These are phyloP conservation scores for Cynanchum wilfordii DNA, from an alignment of 257 asterid species.

Conservation along the genomic window DNA sequence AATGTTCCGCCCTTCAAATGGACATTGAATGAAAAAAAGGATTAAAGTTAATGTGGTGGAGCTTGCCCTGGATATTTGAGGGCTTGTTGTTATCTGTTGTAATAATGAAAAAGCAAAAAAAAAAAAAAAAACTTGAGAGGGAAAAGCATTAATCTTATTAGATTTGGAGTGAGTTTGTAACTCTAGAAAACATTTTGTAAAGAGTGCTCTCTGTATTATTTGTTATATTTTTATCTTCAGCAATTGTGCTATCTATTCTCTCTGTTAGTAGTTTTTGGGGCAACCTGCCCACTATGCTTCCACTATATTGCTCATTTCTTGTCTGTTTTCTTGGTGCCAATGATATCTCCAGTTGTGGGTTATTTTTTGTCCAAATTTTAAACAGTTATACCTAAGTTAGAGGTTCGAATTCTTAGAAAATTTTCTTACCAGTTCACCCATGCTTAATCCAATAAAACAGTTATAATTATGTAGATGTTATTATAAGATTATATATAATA, in stretches of 20 bases:
- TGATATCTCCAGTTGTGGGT: not conserved
- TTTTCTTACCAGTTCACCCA: too few species aligned
- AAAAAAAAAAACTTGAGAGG: slow-evolving; percentile 5
- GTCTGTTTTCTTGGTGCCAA: not conserved
- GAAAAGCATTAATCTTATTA: slow-evolving; percentile 16
- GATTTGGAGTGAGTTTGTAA: slow-evolving; percentile 29
- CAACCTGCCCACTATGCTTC: not conserved
- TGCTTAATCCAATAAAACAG: too few species aligned
- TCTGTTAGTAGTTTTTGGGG: not conserved
- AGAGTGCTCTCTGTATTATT: slow-evolving; percentile 29
- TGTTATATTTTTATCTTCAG: slow-evolving; percentile 17
- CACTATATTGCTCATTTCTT: not conserved
- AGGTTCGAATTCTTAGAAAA: too few species aligned
- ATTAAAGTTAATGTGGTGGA: slow-evolving; percentile 8
- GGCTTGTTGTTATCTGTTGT: slow-evolving; percentile 15
- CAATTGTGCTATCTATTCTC: slow-evolving; percentile 9
- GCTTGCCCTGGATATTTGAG: slow-evolving; percentile 7
- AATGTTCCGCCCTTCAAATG: slow-evolving; percentile 66
- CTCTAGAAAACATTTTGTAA: slow-evolving; percentile 28
- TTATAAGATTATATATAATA: too few species aligned
- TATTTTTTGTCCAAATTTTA: too few species aligned
- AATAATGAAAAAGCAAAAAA: slow-evolving; percentile 12
- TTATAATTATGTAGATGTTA: too few species aligned
- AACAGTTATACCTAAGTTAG: too few species aligned
- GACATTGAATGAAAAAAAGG: slow-evolving; percentile 35